These are phyloP conservation scores for Fusarium newnesense DNA, from an alignment of 2,329 filamentous ascomycete species.

Conservation along the genomic window DNA sequence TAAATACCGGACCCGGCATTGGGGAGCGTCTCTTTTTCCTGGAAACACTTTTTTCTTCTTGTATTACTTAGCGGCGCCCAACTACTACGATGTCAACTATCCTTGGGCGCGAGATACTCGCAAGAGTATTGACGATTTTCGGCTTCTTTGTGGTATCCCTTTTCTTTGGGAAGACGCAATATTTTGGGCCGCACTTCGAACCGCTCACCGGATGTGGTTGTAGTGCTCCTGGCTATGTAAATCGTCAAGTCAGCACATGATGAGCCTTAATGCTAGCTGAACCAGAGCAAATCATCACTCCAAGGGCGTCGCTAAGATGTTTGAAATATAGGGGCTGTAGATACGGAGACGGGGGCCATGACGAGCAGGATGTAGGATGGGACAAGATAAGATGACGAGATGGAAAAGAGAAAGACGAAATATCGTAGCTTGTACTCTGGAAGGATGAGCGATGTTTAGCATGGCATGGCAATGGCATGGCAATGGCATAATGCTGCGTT, in stretches of 20 bases:
- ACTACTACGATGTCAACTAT: slow-evolving; percentile 27
- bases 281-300: slow-evolving; percentile 6
- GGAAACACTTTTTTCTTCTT: slow-evolving; percentile 43
- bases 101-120: slow-evolving; percentile 29
- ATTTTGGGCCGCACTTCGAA: slow-evolving; percentile 11
- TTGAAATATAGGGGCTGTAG: slow-evolving; percentile 14
- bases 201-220: background rate
- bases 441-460: slow-evolving; percentile 41
- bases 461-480: slow-evolving; percentile 16
- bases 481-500: slow-evolving; percentile 7
- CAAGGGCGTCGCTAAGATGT: slow-evolving; percentile 1
- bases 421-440: slow-evolving; percentile 43
- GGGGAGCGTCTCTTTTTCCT: slow-evolving; percentile 39
- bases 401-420: slow-evolving; percentile 25
- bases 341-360: slow-evolving; percentile 1
- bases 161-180: slow-evolving; percentile 1
- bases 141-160: slow-evolving; percentile 20
- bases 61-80: slow-evolving; percentile 41
- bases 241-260: slow-evolving; percentile 5
- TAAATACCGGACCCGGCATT: slow-evolving; percentile 17
- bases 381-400: slow-evolving; percentile 22
- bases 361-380: slow-evolving; percentile 16
- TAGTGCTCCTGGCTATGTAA: slow-evolving; percentile 2
- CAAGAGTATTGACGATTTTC: slow-evolving; percentile 36
- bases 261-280: background rate